Conservation (phyloP, 257 asterid species). For the Penstemon davidsonii region DNA sequence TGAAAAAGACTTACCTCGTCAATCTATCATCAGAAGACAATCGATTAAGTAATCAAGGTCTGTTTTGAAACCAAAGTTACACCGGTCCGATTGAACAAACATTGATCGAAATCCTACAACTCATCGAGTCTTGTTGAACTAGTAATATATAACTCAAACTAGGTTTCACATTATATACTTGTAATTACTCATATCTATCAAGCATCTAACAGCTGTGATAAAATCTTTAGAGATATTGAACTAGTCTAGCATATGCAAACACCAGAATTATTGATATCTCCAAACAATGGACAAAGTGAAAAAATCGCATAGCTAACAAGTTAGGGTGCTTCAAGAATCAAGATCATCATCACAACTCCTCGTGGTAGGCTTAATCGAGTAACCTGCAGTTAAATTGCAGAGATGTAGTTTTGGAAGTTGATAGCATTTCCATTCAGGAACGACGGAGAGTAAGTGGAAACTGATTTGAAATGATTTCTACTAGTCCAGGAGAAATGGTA, state of each 20-base stretch:
- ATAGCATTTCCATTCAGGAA: background rate
- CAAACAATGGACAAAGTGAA: slow-evolving; percentile 8
- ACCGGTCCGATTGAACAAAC: background rate
- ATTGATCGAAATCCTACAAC: background rate
- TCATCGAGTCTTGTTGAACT: background rate
- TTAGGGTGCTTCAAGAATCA: background rate
- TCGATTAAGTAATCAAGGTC: background rate
- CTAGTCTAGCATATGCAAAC: background rate
- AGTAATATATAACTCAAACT: background rate
- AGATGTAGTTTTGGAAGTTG: background rate
- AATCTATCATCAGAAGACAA: background rate
- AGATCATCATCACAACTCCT: slow-evolving; percentile 9
- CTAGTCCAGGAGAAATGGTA: too few relatives aligned
- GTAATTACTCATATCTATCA: background rate
- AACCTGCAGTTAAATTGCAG: background rate
- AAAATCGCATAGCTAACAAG: background rate
- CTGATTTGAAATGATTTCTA: too few relatives aligned
- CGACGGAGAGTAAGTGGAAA: too few relatives aligned
- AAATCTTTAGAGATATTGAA: background rate
- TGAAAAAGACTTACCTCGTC: background rate
- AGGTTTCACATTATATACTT: background rate
- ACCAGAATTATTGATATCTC: background rate
- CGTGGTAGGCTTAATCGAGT: background rate
- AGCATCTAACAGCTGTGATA: background rate
- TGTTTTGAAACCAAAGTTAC: background rate